A percentile compares a stretch with the other conserved stretches of the same genome.
phyloP scores from a whole-genome alignment of 2,329 filamentous ascomycete species.

The Fusarium sp. region DNA sequence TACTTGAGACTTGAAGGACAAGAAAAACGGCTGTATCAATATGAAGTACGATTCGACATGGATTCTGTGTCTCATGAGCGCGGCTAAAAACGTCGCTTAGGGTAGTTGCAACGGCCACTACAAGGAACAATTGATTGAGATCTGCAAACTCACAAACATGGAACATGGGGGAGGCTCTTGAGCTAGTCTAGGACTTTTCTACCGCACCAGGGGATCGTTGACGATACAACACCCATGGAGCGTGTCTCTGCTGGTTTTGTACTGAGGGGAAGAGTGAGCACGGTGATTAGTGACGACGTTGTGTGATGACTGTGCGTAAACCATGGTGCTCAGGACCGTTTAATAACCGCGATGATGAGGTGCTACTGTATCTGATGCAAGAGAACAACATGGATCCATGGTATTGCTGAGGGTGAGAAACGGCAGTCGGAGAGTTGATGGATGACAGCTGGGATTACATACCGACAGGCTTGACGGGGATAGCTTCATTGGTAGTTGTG shows the following conservation, averaged over 20 bases:
- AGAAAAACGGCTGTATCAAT: slow-evolving; percentile 5
- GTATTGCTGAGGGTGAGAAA: slow-evolving; percentile 9
- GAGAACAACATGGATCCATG: slow-evolving; percentile 6
- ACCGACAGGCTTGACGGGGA: slow-evolving; percentile 7
- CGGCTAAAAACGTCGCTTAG: slow-evolving; percentile 19
- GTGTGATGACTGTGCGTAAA: slow-evolving; percentile 25
- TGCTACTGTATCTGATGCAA: slow-evolving; percentile 22
- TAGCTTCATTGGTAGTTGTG: slow-evolving; percentile 31
- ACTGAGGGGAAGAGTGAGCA: slow-evolving; percentile 17
- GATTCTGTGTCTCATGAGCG: slow-evolving; percentile 18
- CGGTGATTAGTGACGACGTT: slow-evolving; percentile 39
- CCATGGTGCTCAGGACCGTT: slow-evolving; percentile 6
- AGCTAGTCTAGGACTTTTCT: slow-evolving; percentile 11
- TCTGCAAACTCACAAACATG: slow-evolving; percentile 34
- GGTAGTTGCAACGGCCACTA: slow-evolving; percentile 22
- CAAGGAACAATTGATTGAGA: slow-evolving; percentile 44
- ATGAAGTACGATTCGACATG: slow-evolving; percentile 21
- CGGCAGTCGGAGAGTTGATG: slow-evolving; percentile 5
- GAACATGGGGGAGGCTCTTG: slow-evolving; percentile 7
- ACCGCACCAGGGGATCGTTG: slow-evolving; percentile 16
- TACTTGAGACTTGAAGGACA: slow-evolving; percentile 1
- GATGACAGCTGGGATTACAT: slow-evolving; percentile 1
- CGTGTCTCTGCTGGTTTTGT: slow-evolving; percentile 29
- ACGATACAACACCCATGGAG: slow-evolving; percentile 14
- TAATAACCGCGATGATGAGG: slow-evolving; percentile 6